Conservation (phyloP, 106 monocot genomes). For the Dendrobium huoshanense region DNA sequence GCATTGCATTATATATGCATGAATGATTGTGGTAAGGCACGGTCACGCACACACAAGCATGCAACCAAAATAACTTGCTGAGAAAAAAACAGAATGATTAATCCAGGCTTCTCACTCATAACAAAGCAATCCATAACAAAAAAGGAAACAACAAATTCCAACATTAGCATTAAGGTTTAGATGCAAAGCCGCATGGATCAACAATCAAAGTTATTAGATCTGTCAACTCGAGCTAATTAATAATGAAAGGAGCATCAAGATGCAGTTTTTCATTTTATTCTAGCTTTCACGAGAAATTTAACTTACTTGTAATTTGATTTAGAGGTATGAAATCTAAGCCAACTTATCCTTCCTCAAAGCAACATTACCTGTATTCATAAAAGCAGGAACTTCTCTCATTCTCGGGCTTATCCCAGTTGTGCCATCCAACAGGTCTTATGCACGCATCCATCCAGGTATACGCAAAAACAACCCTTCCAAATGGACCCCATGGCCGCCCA, state of each 20-base stretch:
- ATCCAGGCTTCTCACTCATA: too few relatives aligned
- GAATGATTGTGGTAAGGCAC: too few relatives aligned
- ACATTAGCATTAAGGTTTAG: background rate
- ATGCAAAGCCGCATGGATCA: background rate
- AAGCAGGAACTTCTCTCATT: constrained; percentile 90
- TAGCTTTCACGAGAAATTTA: background rate
- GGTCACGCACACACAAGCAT: too few relatives aligned
- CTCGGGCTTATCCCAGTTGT: constrained; percentile 86
- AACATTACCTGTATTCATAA: constrained; percentile 78
- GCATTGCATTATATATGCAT: too few relatives aligned
- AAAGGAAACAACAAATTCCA: too few relatives aligned
- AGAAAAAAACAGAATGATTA: too few relatives aligned
- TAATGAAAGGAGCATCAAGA: background rate
- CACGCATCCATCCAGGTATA: constrained; percentile 89
- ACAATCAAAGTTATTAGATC: too few relatives aligned
- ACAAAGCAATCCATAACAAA: too few relatives aligned
- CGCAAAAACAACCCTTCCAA: constrained; percentile 88
- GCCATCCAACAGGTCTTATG: constrained; percentile 79
- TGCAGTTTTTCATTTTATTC: background rate
- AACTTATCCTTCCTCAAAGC: background rate
- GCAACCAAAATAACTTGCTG: too few relatives aligned
- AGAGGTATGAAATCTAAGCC: background rate
- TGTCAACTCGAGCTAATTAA: too few relatives aligned
- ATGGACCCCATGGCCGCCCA: constrained; percentile 91
- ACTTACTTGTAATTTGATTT: background rate